Base-by-base conservation (phyloP, 306 rosid genomes). In the Quercus alba region DNA sequence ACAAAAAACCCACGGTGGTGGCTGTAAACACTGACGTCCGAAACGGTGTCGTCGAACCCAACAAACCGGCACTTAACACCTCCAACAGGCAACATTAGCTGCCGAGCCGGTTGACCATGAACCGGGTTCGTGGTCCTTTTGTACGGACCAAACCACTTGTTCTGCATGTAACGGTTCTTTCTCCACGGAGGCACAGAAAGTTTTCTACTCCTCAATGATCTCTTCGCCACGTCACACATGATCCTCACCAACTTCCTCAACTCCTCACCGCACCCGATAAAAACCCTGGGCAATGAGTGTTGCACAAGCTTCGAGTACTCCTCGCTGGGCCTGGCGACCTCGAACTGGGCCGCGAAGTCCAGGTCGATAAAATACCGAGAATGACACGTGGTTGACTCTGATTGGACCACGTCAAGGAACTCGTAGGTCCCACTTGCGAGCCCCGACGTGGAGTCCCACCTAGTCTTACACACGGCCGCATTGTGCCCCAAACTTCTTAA, bases 131-230 rank as follows among this genome's bases (percentile, higher is more conserved):
- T 31, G 0, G 95, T 91, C 59, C 95, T 86, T 5, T 84, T 78
- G 81, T 94, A 88, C 17, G 97, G 81, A 14, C 83, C 95, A 55
- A 92, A 92, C 97, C 97, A 94, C 58, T 93, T 94, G 44, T 87
- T 91, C 59, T 89, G 92, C 89, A 92, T 88, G 78, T 91, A 94
- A 21, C 90, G 90, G 71, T 90, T 87, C 70, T 88, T 94, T 18
- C 97, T 85, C 98, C 97, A 94, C 17, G 98, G 98, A 41, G 98
- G 97, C 56, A 94, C 62, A 0, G 87, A 69, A 1, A 91, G 83
- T 9, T 86, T 90, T 10, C 80, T 75, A 69, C 85, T 84, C 64
- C 82, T 81, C 2, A 94, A 75, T n/a, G 97, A 90, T 61, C 81
- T 74, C 78, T 88, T 94, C 19, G 86, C 93, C 15, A 72, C 87